Evolutionary conservation across 2,329 filamentous ascomycete species (phyloP), one percentile per base, ranked within the genome.

Genomic region (Botrytis sinoallii): DNA sequence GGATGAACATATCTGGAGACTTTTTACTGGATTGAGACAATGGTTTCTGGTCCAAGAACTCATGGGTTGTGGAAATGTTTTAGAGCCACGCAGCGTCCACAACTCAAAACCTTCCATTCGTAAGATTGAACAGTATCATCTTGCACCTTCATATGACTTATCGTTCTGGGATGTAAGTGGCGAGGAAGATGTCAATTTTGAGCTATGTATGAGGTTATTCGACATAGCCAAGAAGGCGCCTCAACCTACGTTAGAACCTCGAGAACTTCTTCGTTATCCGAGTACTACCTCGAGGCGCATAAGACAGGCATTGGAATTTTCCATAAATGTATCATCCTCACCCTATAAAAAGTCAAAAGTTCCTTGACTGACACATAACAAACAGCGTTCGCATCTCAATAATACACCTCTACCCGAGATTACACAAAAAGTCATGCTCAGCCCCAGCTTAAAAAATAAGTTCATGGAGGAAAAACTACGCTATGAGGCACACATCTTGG

Each of bases 251-350:
- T 4, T 61, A 5, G 9, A 3, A n/a, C 32, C 59, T 40, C 59
- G 0, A 38, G 5, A 16, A 22, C 59, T 61, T 25, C 35, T 5
- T 61, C 22, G 20, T 60, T 12, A 3, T 38, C 0, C 59, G 22
- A 5, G 0, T 48, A 4, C 0, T 48, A 0, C 9, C 46, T 25
- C 4, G 1, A 1, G 4, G 22, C 46, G 4, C 9, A 1, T 48
- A 0, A 48, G 7, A 10, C 1, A 12, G 22, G 22, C 46, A 25
- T 12, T 25, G 22, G 2, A 2, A 52, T 52, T 10, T 12, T 48
- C 4, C 46, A 48, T 10, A 1, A 0, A 12, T 25, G 46, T 25
- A 25, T 48, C 0, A 48, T 25, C 22, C 44, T 18, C 18, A 6
- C 32, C 32, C 32, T 32, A 32, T 32, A 32, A 0, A 32, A 32